Evolutionary conservation across 768 basidiomycete species (phyloP), one percentile per base, ranked within the genome.

Genomic region (Cystobasidium ongulense): DNA sequence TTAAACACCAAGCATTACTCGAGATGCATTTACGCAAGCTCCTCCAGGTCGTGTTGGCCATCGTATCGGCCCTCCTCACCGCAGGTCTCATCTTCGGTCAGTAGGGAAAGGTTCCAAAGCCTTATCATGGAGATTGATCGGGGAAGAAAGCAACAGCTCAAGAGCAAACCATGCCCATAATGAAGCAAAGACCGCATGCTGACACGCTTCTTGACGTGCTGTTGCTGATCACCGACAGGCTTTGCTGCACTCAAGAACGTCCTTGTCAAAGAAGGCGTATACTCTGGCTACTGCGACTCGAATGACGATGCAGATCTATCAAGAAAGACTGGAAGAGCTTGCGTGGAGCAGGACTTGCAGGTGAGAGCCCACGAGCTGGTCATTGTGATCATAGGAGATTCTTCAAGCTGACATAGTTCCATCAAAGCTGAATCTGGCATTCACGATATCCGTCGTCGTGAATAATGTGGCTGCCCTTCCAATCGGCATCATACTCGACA

Each of bases 401-500:
- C 25, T 7, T 63, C 15, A 15, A 21, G n/a, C 25, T 21, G n/a
- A 50, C n/a, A n/a, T n/a, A n/a, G n/a, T n/a, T n/a, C n/a, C n/a
- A n/a, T 36, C 62, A 52, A 23, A 67, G 68, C 68, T 71, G 1
- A 74, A 80, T 21, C 75, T 82, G 39, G 82, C 82, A 64, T 76
- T 83, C 77, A 80, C 81, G 23, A 72, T 82, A 25, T 78, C 80
- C 7, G 79, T 79, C 13, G 80, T 80, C n/a, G 77, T 80, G 17
- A 82, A 80, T 41, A 82, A 82, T 76, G 80, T 80, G 65, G 50
- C 72, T 21, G 41, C 38, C 5, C 35, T 65, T 63, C 66, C 70
- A 15, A 33, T 76, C 36, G 81, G 81, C 11, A 64, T 76, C 10
- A 57, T 79, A 33, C 76, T 82, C 15, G 81, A 82, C 68, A 50